Conservation (phyloP, 2,329 filamentous ascomycete genomes). For the Verticillium klebahnii region DNA sequence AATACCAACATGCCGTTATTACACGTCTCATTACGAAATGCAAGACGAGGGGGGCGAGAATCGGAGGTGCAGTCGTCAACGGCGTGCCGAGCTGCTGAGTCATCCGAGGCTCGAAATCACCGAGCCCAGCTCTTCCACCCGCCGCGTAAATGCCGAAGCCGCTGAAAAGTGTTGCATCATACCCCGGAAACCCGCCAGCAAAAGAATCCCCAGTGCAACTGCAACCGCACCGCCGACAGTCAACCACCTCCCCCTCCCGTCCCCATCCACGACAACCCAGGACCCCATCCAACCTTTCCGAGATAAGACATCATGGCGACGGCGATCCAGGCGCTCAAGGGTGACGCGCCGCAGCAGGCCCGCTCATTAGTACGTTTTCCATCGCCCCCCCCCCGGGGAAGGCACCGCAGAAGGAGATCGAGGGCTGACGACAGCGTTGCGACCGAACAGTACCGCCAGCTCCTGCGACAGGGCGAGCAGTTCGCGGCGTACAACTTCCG, state of each 20-base stretch:
- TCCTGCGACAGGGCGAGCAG: slow-evolving; percentile 79
- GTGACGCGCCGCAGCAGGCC: slow-evolving; percentile 53
- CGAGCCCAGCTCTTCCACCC: not conserved
- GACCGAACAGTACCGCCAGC: slow-evolving; percentile 72
- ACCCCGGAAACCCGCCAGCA: slow-evolving; percentile 2
- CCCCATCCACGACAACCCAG: not conserved
- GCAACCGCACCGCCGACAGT: not conserved
- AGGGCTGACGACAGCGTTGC: slow-evolving; percentile 1
- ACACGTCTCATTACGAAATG: too few species aligned
- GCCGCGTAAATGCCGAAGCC: slow-evolving; percentile 18
- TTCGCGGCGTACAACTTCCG: slow-evolving; percentile 97
- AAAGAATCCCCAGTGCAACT: slow-evolving; percentile 8
- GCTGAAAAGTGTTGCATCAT: slow-evolving; percentile 15
- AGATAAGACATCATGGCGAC: slow-evolving; percentile 9
- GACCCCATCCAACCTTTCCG: not conserved
- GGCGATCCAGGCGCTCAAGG: slow-evolving; percentile 33
- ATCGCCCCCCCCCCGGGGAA: not conserved
- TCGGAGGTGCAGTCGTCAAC: not conserved
- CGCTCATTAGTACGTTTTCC: slow-evolving; percentile 46
- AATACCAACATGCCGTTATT: not conserved
- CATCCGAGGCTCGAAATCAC: not conserved
- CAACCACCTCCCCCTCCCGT: not conserved
- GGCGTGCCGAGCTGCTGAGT: not conserved
- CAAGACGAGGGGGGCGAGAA: not conserved
- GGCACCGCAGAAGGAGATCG: not conserved